Evolutionary conservation across 2,329 filamentous ascomycete species (phyloP).

Genomic region (Pseudogymnoascus sp.): DNA sequence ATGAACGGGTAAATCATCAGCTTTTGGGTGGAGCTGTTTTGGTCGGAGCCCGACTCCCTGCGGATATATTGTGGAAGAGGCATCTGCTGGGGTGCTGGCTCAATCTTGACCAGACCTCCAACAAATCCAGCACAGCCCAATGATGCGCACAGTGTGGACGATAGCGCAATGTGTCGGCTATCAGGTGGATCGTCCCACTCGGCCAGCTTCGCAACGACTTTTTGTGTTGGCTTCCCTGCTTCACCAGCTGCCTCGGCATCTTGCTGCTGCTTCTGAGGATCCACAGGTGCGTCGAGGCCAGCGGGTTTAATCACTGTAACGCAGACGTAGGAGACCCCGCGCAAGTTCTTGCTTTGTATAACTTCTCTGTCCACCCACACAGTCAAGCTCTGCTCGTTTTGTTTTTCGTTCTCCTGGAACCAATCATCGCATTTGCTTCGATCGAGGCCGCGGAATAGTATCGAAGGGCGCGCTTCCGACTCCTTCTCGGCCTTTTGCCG

Average conservation of each 20-base stretch:
- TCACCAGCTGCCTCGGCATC: slow-evolving; percentile 58
- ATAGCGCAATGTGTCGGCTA: slow-evolving; percentile 70
- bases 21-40: slow-evolving; percentile 41
- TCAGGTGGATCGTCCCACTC: slow-evolving; percentile 85
- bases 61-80: slow-evolving; percentile 34
- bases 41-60: slow-evolving; percentile 44
- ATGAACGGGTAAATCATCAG: slow-evolving; percentile 79
- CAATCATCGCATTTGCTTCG: slow-evolving; percentile 61
- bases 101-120: slow-evolving; percentile 79
- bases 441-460: slow-evolving; percentile 78
- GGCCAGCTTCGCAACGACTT: slow-evolving; percentile 66
- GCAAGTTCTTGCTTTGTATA: slow-evolving; percentile 62
- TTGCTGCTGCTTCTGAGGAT: slow-evolving; percentile 58
- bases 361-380: slow-evolving; percentile 82
- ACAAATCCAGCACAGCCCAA: slow-evolving; percentile 67
- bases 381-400: slow-evolving; percentile 53
- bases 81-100: slow-evolving; percentile 69
- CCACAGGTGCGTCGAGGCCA: slow-evolving; percentile 62
- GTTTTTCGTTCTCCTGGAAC: slow-evolving; percentile 57
- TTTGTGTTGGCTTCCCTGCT: slow-evolving; percentile 50
- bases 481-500: slow-evolving; percentile 49
- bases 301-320: slow-evolving; percentile 84
- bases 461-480: slow-evolving; percentile 57
- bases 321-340: slow-evolving; percentile 67
- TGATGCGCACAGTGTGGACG: slow-evolving; percentile 64